Base-by-base conservation (phyloP, 129 eudicot genomes). In the Apium graveolens region DNA sequence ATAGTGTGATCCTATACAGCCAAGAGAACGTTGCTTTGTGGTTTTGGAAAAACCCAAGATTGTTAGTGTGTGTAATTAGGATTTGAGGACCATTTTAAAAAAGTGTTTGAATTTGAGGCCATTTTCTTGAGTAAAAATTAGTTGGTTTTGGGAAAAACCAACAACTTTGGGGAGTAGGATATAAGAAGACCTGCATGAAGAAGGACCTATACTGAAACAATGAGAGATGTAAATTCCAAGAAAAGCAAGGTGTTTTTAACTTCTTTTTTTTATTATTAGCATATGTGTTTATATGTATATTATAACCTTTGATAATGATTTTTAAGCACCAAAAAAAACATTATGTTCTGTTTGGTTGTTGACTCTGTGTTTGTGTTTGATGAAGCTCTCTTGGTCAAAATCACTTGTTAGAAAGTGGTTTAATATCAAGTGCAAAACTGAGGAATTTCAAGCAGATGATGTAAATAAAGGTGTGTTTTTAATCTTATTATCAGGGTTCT, bases 341-440 rank as follows among this genome's bases (percentile, higher is more conserved):
- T 11, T 11, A 31, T 44, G 27, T 73, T 46, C 32, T 77, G 76
- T 68, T 39, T 37, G 53, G 32, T 35, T 78, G 74, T 77, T 80
- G 73, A 77, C 38, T 81, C n/a, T 73, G 60, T 31, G 66, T 31
- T 75, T 78, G 3, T 77, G 62, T 71, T 65, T 45, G 78, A 37
- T 85, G 85, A 78, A 93, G 98, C 93, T 93, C 75, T 93, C 93
- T 26, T 93, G 98, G 98, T 88, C 98, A 39, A 93, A 87, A 84
- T 85, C 91, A 77, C 81, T 94, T 80, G 93, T 94, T 42, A 85
- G 97, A 46, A 94, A 91, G 63, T 94, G 97, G 97, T 90, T 94
- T 83, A 94, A 90, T 83, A 82, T 88, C 86, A 94, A 88, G 92
- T 76, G 92, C 80, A 94, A 90, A 80, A 76, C 78, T 4, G 96